Conservation (phyloP, 495 filamentous ascomycete species). For the Xylona heveae region DNA sequence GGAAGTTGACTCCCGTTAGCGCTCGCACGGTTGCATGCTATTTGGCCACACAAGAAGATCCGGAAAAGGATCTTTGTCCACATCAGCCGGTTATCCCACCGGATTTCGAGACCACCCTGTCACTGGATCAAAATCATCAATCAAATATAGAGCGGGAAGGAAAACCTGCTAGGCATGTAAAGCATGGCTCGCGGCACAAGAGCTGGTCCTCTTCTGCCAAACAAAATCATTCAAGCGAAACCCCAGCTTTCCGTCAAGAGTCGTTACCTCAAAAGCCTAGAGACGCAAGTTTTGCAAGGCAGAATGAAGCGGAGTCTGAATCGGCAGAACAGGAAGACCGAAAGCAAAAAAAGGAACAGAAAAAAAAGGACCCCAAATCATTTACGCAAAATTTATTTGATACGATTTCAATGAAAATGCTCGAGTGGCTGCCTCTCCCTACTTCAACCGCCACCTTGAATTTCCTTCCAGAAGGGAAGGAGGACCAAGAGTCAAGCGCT, state of each 20-base stretch:
- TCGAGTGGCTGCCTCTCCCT: slow-evolving; percentile 50
- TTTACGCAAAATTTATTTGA: slow-evolving; percentile 70
- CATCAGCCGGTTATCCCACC: slow-evolving; percentile 20
- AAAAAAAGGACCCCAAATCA: slow-evolving; percentile 57
- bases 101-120: slow-evolving; percentile 7
- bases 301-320: slow-evolving; percentile 7
- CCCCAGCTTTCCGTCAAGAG: too few relatives aligned
- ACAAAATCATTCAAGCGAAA: too few relatives aligned
- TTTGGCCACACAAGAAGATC: slow-evolving; percentile 59
- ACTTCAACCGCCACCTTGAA: not conserved
- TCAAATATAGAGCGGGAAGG: too few relatives aligned
- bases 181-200: too few relatives aligned
- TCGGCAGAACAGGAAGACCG: not conserved
- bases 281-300: too few relatives aligned
- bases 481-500: too few relatives aligned
- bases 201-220: too few relatives aligned
- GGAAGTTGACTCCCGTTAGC: slow-evolving; percentile 45
- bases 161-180: too few relatives aligned
- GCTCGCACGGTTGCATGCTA: slow-evolving; percentile 61
- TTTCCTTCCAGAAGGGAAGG: too few relatives aligned
- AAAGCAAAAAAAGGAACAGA: slow-evolving; percentile 20
- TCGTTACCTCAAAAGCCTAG: too few relatives aligned
- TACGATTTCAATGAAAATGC: slow-evolving; percentile 53
- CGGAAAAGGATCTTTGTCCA: slow-evolving; percentile 52
- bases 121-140: too few relatives aligned